Percentiles rank a stretch among this genome's conserved stretches.
Evolutionary conservation across 2,329 filamentous ascomycete genomes (phyloP).

Genomic region (Pseudogymnoascus sp.): DNA sequence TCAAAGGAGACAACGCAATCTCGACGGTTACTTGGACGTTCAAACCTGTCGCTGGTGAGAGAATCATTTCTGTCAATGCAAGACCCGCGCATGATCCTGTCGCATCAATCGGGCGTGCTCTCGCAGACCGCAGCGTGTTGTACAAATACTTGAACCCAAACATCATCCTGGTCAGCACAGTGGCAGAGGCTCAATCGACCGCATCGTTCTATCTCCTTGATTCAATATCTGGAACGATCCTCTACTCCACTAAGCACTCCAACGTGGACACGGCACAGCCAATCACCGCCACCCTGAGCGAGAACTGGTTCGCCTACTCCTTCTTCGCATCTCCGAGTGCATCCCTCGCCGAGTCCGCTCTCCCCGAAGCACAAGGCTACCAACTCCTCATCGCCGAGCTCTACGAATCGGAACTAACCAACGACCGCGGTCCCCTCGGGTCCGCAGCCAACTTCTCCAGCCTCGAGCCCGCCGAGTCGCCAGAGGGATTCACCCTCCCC

Average conservation of each 20-base stretch:
- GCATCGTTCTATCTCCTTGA: conserved; percentile 76
- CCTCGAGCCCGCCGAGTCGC: conserved; percentile 54
- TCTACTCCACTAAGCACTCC: conserved; percentile 61
- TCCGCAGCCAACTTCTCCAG: conserved; percentile 66
- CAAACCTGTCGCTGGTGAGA: conserved; percentile 53
- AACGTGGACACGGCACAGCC: conserved; percentile 66
- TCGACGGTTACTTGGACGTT: conserved; percentile 64
- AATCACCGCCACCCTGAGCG: conserved; percentile 70
- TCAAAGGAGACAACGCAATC: conserved; percentile 34
- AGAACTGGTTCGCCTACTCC: conserved; percentile 93
- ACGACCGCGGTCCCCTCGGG: conserved; percentile 74
- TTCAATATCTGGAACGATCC: conserved; percentile 71
- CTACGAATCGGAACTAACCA: conserved; percentile 74
- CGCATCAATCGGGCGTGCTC: conserved; percentile 87
- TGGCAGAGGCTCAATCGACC: conserved; percentile 47
- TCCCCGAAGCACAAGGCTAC: conserved; percentile 65
- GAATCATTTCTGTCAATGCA: conserved; percentile 58
- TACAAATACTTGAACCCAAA: conserved; percentile 97
- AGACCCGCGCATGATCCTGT: conserved; percentile 73
- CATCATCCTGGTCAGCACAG: conserved; percentile 64
- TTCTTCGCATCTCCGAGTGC: conserved; percentile 57
- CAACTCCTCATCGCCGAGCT: conserved; percentile 81
- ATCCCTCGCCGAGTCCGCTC: conserved; percentile 43
- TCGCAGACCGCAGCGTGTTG: conserved; percentile 83
- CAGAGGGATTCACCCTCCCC: conserved; percentile 51